Conservation (phyloP, 352 stramenopile species). For the Globisporangium uncinulatum region DNA sequence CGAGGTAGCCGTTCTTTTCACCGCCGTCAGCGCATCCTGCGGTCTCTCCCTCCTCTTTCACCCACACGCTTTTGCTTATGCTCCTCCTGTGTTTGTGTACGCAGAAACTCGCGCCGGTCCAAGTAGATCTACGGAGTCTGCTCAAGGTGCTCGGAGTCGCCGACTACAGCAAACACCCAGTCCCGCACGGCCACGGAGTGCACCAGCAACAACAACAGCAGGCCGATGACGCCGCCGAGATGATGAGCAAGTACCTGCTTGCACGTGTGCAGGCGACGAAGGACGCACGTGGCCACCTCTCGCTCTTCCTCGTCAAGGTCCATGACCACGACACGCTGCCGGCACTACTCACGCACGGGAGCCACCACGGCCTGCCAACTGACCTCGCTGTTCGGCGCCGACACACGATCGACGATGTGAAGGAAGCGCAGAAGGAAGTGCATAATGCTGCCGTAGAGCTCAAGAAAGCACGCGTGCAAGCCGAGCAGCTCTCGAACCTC, state of each 20-base stretch:
- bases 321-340: slow-evolving; percentile 62
- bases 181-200: not conserved
- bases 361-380: slow-evolving; percentile 26
- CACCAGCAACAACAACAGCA: slow-evolving; percentile 3
- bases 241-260: slow-evolving; percentile 67
- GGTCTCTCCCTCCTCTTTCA: not conserved
- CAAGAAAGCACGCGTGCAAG: slow-evolving; percentile 65
- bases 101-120: slow-evolving; percentile 39
- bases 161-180: slow-evolving; percentile 14
- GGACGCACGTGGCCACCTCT: slow-evolving; percentile 32
- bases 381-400: slow-evolving; percentile 61
- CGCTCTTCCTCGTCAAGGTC: slow-evolving; percentile 63
- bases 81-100: not conserved
- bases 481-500: slow-evolving; percentile 69
- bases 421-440: slow-evolving; percentile 67
- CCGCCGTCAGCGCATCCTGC: not conserved
- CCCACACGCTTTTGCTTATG: not conserved
- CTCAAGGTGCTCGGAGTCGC: slow-evolving; percentile 31
- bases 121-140: slow-evolving; percentile 51
- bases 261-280: slow-evolving; percentile 59
- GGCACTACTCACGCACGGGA: slow-evolving; percentile 21
- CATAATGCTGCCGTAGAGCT: slow-evolving; percentile 58
- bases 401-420: slow-evolving; percentile 78
- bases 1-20: slow-evolving; percentile 12
- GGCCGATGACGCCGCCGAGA: slow-evolving; percentile 23